A percentile compares a stretch with the other conserved stretches of the same genome.
Conservation (phyloP, 2,329 filamentous ascomycete species). For the Phaeosphaeria sp. region DNA sequence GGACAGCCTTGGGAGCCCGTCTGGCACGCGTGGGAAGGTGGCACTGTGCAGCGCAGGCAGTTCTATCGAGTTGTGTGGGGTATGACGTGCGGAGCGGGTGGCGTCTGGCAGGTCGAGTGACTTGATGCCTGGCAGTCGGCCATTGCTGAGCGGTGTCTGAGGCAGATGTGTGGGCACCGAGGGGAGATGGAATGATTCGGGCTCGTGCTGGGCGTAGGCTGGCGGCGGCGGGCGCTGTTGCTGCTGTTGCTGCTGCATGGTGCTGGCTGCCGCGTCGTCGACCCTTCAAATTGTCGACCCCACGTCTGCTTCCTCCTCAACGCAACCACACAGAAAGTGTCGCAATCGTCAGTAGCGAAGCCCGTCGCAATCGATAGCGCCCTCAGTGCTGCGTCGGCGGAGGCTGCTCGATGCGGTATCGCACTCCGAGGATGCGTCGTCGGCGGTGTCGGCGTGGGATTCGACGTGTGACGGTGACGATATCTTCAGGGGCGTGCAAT, state of each 20-base stretch:
- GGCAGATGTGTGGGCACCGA: constrained; percentile 50
- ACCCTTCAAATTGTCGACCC: background rate
- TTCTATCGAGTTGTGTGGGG: constrained; percentile 38
- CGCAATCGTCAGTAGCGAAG: background rate
- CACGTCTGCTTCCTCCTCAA: background rate
- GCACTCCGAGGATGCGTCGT: constrained; percentile 3
- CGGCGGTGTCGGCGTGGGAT: constrained; percentile 1
- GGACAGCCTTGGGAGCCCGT: constrained; percentile 28
- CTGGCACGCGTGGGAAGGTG: constrained; percentile 42
- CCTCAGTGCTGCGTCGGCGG: background rate
- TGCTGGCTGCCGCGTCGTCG: background rate
- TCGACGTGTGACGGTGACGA: constrained; percentile 3
- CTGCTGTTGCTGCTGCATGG: constrained; percentile 15
- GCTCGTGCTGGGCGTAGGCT: constrained; percentile 52
- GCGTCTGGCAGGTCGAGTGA: constrained; percentile 50
- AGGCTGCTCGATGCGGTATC: constrained; percentile 3
- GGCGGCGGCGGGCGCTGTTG: constrained; percentile 51
- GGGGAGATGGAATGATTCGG: constrained; percentile 50
- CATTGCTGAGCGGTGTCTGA: constrained; percentile 20
- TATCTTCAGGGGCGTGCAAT: background rate
- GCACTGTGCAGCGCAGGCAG: constrained; percentile 36
- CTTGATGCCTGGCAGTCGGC: constrained; percentile 53
- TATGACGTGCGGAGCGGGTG: constrained; percentile 22
- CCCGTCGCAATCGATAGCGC: constrained; percentile 2
- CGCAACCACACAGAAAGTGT: background rate